Conservation (phyloP, 345 rosid species). For the Erucastrum elatum region DNA sequence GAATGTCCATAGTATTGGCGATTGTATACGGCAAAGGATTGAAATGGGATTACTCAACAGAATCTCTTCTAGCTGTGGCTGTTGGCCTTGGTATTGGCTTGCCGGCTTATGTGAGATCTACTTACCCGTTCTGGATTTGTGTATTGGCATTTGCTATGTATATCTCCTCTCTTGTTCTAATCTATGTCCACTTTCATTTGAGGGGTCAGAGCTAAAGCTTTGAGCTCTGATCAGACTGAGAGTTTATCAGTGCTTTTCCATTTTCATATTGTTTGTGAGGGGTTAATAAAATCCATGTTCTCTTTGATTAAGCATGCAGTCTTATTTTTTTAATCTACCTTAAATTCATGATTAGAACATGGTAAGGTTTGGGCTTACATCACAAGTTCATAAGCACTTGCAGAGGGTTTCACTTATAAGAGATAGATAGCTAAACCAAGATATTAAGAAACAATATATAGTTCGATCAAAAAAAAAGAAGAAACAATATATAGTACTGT, state of each 20-base stretch:
- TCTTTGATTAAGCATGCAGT: not conserved
- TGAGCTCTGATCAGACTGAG: slow-evolving; percentile 7
- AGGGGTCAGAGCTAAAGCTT: slow-evolving; percentile 11
- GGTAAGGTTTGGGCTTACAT: slow-evolving; percentile 4
- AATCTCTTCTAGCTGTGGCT: slow-evolving; percentile 25
- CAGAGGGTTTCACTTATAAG: not conserved
- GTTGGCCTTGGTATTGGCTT: slow-evolving; percentile 31
- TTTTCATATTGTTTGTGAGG: slow-evolving; percentile 1
- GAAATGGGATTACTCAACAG: slow-evolving; percentile 33
- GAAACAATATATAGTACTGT: not conserved
- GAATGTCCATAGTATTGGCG: slow-evolving; percentile 34
- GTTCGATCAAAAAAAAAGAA: too few species aligned
- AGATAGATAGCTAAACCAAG: not conserved
- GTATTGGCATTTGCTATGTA: slow-evolving; percentile 35
- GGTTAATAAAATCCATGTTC: slow-evolving; percentile 15
- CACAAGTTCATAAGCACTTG: slow-evolving; percentile 3
- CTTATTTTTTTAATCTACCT: not conserved
- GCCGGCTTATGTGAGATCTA: slow-evolving; percentile 30
- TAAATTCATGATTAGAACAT: not conserved
- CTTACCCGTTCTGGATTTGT: slow-evolving; percentile 37
- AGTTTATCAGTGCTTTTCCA: not conserved
- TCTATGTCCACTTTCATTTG: slow-evolving; percentile 35
- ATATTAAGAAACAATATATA: too few species aligned
- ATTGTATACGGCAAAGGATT: slow-evolving; percentile 27
- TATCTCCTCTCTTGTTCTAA: slow-evolving; percentile 37